Base-by-base conservation (phyloP, 108 stramenopile genomes). In the Nitzschia palea region DNA sequence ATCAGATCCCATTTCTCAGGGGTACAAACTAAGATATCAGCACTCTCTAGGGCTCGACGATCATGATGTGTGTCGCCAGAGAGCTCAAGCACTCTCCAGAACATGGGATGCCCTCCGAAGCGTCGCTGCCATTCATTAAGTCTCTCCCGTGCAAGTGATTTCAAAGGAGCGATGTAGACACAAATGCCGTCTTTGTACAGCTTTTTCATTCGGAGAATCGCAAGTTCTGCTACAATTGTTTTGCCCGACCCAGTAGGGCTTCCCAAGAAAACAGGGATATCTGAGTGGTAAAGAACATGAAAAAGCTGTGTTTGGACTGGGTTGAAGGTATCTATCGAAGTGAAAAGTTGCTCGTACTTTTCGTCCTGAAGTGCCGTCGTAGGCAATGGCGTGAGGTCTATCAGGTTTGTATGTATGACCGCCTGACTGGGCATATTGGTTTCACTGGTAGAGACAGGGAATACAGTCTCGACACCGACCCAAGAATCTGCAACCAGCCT, bases 1-100 rank as follows among this genome's bases (percentile, higher is more conserved):
- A 99, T 88, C 28, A 97, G 81, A 68, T 99, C 99, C 96, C 97
- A 99, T 74, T 99, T 99, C 77, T 99, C 99, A 22, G 99, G 99
- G 20, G 99, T 99, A 60, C 97, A 97, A 28, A 99, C 83, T 4
- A 99, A 79, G 25, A 99, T 85, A 67, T 98, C 98, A 29, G 98
- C 95, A 10, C 82, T 82, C 37, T 82, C 80, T 30, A 99, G 80
- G 8, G 86, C 81, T 36, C 72, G 54, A 30, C 76, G 77, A 60
- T 97, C 97, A 63, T 98, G 97, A 28, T 93, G 95, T 27, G 91
- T 91, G 54, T 99, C 99, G 27, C 99, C 99, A 22, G 97, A 97
- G 22, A 99, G 70, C 70, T 99, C 99, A 33, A 99, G 74, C 12
- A 99, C 92, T 25, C 77, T 90, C 94, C 94, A 95, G 27, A 84